Base-by-base conservation (phyloP, 2,329 filamentous ascomycete genomes). In the Colletotrichum spaethianum region DNA sequence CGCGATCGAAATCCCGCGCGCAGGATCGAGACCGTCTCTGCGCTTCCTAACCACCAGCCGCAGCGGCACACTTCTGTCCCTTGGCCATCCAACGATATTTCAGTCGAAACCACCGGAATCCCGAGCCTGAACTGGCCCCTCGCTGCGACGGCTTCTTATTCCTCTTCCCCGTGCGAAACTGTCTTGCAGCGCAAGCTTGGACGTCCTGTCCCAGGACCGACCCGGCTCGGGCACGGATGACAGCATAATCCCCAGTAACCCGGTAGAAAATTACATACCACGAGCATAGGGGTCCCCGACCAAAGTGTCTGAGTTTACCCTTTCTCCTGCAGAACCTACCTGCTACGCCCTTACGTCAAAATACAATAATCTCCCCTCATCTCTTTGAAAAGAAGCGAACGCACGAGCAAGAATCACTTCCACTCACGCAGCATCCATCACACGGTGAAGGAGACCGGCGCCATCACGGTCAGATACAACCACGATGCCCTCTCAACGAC, bases 401-500 rank as follows among this genome's bases (percentile, higher is more conserved):
- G 36, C 48, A 61, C 62, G 46, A 55, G 44, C 62, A 46, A 59
- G 36, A 18, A 52, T 50, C 42, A 12, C 12, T 33, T 62, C 40
- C 20, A 38, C 44, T 33, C n/a, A 16, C 50, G 23, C 23, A 28
- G 33, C 59, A 64, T 53, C 36, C 59, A 69, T 44, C 31, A 50
- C 42, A 48, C 42, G 44, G 36, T 60, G 40, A 63, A 60, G 38
- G 23, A 23, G 40, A 33, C 67, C 48, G 18, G 26, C 33, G 33
- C 48, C 33, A 44, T 55, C 26, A 16, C 61, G 36, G 18, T 44
- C 36, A 52, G 48, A 61, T 12, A 63, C 16, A 48, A 12, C 23
- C 62, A 79, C 44, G 64, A 88, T 88, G 86, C 84, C 87, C 59
- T 86, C 86, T 44, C 87, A 89, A 76, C 85, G 87, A 61, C 86